These are phyloP conservation scores for Quercus mongolica DNA, from an alignment of 306 rosid species.

Conservation along the genomic window DNA sequence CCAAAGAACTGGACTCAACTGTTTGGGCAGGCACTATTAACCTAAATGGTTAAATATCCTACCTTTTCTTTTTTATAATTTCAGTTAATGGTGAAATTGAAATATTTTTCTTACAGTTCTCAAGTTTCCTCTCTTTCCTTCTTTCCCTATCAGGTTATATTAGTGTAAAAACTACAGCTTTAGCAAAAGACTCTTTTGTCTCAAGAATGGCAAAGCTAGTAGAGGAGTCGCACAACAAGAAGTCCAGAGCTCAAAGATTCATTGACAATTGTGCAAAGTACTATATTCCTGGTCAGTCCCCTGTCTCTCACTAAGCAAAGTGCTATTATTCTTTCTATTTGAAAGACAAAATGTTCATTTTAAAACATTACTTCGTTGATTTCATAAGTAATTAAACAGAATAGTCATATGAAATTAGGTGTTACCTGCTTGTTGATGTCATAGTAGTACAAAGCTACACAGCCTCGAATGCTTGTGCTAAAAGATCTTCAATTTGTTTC, in stretches of 20 bases:
- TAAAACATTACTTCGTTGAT: not conserved
- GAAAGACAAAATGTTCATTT: not conserved
- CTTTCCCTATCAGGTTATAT: slow-evolving; percentile 58
- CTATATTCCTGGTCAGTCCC: slow-evolving; percentile 77
- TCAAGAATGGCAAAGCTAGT: slow-evolving; percentile 93
- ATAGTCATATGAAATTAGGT: not conserved
- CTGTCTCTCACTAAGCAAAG: not conserved
- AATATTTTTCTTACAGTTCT: not conserved
- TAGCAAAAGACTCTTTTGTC: slow-evolving; percentile 86
- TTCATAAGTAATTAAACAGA: not conserved
- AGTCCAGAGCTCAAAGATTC: slow-evolving; percentile 67
- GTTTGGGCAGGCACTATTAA: slow-evolving; percentile 96
- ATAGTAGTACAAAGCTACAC: not conserved
- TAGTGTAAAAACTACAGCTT: slow-evolving; percentile 72
- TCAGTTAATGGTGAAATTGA: not conserved
- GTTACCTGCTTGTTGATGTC: not conserved
- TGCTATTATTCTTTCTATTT: not conserved
- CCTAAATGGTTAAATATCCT: slow-evolving; percentile 55
- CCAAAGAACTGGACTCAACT: slow-evolving; percentile 65
- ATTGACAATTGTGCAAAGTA: slow-evolving; percentile 76
- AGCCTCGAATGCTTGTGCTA: not conserved
- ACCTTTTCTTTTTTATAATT: not conserved
- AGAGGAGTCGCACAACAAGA: slow-evolving; percentile 91
- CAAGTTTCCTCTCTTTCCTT: not conserved
- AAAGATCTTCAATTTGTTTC: not conserved